These are phyloP conservation scores for Pulicaria dysenterica DNA, from an alignment of 129 eudicot species.

Conservation along the genomic window DNA sequence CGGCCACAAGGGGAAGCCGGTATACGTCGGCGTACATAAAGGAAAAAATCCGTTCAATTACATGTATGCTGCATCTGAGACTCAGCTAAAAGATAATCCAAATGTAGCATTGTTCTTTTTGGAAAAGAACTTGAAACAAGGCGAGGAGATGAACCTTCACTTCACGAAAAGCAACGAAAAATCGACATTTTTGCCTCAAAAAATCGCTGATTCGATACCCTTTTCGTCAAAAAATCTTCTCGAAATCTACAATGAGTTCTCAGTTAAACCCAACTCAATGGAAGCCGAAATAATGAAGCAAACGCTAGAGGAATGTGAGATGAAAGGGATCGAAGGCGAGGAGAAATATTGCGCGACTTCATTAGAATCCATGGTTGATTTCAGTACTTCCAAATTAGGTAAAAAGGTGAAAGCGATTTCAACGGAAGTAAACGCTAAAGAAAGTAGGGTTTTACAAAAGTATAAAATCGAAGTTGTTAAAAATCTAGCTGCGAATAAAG, in stretches of 20 bases:
- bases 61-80: conserved; percentile 43
- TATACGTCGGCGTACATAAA: conserved; percentile 37
- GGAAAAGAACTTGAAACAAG: conserved; percentile 29
- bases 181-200: conserved; percentile 45
- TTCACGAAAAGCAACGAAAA: conserved; percentile 27
- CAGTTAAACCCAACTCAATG: conserved; percentile 38
- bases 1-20: conserved; percentile 47
- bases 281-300: conserved; percentile 47
- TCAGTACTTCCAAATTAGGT: conserved; percentile 47
- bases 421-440: conserved; percentile 31
- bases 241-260: conserved; percentile 39
- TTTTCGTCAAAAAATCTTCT: conserved; percentile 47
- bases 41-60: conserved; percentile 40
- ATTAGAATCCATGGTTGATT: conserved; percentile 72
- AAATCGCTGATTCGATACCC: conserved; percentile 48
- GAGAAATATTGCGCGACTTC: conserved; percentile 68
- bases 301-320: conserved; percentile 55
- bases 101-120: conserved; percentile 59
- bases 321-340: conserved; percentile 45
- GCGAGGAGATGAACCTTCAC: conserved; percentile 43
- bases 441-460: conserved; percentile 30
- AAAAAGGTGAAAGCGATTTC: conserved; percentile 51
- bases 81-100: conserved; percentile 57
- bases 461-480: conserved; percentile 39
- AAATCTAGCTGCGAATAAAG: conserved; percentile 33